Evolutionary conservation across 306 rosid species (phyloP), one percentile per base, ranked within the genome.

Genomic region (Gastrolobium villosum): DNA sequence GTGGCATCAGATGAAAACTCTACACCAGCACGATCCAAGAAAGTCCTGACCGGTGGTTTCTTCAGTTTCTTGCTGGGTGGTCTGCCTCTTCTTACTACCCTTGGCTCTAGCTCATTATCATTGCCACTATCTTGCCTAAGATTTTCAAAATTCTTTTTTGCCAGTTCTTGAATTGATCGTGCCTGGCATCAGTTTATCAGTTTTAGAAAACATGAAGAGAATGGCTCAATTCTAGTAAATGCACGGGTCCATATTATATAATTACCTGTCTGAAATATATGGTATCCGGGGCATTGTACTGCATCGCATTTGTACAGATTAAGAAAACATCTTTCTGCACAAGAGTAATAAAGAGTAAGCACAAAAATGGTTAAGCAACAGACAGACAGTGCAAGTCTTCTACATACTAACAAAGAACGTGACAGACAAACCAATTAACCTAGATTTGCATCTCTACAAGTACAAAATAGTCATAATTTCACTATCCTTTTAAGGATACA

Each of bases 231-330:
- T 59, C 20, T 13, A 7, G 5, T 6, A 15, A 66, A 53, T 11
- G 41, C 35, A 40, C 50, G 20, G 65, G 73, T 35, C 52, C 31
- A 39, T 70, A 53, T 31, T 30, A 49, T 50, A 88, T 54, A 74
- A 66, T 65, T 78, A 90, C 94, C 94, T 90, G 94, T 71, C 94
- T 84, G 73, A 86, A 88, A 65, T 90, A 90, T 78, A 90, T 82
- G 39, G 94, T 90, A 72, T 90, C 92, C 0, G 94, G 92, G 6
- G 94, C 63, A 81, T 90, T 90, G 76, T 90, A 90, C 81, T 90
- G 90, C 94, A 90, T 90, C n/a, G 92, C 94, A 45, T 90, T 90
- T 8, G 90, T 74, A 79, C 92, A 86, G 59, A 90, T 88, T 83
- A 90, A 84, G 77, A 63, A 79, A 9, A 90, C 68, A 54, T 90